Evolutionary conservation across 2,329 filamentous ascomycete genomes (phyloP), one percentile per base, ranked within the genome.

Genomic region (Xylariaceae sp.): DNA sequence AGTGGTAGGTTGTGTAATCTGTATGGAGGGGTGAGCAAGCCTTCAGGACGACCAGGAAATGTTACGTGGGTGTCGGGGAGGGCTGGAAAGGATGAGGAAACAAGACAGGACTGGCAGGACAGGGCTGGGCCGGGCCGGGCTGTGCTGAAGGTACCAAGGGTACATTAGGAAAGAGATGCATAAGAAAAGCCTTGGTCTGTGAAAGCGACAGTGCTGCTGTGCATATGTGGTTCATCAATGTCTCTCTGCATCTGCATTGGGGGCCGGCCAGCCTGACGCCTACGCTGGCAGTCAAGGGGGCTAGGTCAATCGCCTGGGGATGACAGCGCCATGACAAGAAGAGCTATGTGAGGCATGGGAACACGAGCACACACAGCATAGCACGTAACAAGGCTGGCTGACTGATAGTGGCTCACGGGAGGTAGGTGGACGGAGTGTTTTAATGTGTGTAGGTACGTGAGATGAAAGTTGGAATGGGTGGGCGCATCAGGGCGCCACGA

Each of bases 11-110:
- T 48, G 59, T 59, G 60, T 64, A 65, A 65, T 61, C 64, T 67
- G 62, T 64, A 64, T 53, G 49, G 56, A 62, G 63, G 64, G 65
- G 63, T 63, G 63, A 64, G 64, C 61, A 59, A 67, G 64, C 60
- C 41, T 66, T 64, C 53, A 55, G 55, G 57, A 62, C 59, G 64
- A 65, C 65, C 63, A 66, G 63, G 64, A 66, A 53, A 13, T 51
- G 57, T 62, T 55, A 60, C 59, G 58, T 58, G 57, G 60, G 59
- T 51, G 42, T 53, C 45, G 50, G 42, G 48, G 43, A 40, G 30
- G 60, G 51, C 47, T 36, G 46, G 50, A 49, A 42, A 36, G 47
- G 50, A 39, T 16, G 41, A 44, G 47, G 42, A 49, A 30, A 40
- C 35, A 30, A 29, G 30, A 21, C 35, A 40, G 30, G 37, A 21